Evolutionary conservation across 768 basidiomycete genomes (phyloP), one percentile per base, ranked within the genome.

Genomic region (Mycena rebaudengoi): DNA sequence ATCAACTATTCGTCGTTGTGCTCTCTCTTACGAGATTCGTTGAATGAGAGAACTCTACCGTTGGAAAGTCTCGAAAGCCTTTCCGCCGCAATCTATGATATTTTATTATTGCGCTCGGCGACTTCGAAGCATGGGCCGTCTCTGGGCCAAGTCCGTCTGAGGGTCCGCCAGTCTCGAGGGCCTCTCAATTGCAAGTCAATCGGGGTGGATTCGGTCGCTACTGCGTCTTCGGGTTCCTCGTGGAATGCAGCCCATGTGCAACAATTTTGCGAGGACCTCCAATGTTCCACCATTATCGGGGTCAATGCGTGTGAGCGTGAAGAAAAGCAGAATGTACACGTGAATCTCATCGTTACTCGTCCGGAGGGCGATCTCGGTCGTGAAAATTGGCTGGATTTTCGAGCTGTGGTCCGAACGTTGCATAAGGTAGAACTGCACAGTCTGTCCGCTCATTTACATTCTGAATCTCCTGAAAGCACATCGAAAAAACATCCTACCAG

Each of bases 271-370:
- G 65, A 75, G 14, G 80, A 80, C 45, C 74, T 95, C 10, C 69
- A 76, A 5, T 84, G 87, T 35, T 76, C 79, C 7, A 78, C 83
- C 14, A 83, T 94, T 51, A 79, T 95, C 23, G 93, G 94, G 3
- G 77, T 95, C 37, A 86, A 91, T 65, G 79, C 83, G 6, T 83
- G 81, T 60, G 94, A 95, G 73, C 81, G 92, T 30, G 67, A 77
- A 29, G 85, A 88, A 69, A 83, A 83, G 67, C 94, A 95, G 71
- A 72, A 83, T 29, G 82, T 94, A 16, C 75, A 81, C 18, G 65
- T 92, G 25, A 77, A 77, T 12, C 44, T 87, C 8, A 65, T 69
- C 7, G 67, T 82, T 11, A 71, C 75, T 8, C 73, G 69, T 44
- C 64, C 60, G 10, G 60, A 54, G 21, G 52, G 68, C 6, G 70